Evolutionary conservation across 2,329 filamentous ascomycete species (phyloP).

Genomic region (Colletotrichum tofieldiae): DNA sequence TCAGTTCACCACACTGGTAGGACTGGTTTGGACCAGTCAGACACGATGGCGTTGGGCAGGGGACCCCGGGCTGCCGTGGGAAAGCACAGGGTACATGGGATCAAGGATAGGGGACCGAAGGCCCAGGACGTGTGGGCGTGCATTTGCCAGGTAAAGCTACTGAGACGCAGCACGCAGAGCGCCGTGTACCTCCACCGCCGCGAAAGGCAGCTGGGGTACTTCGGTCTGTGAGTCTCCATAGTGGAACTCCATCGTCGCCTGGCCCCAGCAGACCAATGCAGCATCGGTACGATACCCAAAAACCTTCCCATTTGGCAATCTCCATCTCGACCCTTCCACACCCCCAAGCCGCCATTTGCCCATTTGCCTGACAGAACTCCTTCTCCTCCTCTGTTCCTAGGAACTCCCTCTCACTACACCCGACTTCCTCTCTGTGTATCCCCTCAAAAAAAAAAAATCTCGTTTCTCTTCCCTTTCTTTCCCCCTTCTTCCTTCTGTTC

Average conservation of each 20-base stretch:
- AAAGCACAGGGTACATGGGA: conserved; percentile 31
- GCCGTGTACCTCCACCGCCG: not conserved
- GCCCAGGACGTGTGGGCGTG: conserved; percentile 6
- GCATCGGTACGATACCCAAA: conserved; percentile 41
- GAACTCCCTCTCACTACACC: conserved; percentile 34
- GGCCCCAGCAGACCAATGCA: conserved; percentile 42
- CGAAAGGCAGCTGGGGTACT: not conserved
- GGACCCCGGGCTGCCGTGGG: conserved; percentile 16
- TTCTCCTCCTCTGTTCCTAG: conserved; percentile 21
- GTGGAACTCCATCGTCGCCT: conserved; percentile 40
- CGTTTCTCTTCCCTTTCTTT: conserved; percentile 31
- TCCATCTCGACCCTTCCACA: conserved; percentile 42
- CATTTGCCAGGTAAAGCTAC: conserved; percentile 6
- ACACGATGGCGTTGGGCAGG: conserved; percentile 11
- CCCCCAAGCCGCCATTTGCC: conserved; percentile 15
- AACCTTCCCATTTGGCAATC: conserved; percentile 44
- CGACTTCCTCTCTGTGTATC: conserved; percentile 39
- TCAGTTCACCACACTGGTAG: conserved; percentile 17
- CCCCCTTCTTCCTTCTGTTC: conserved; percentile 41
- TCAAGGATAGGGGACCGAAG: conserved; percentile 21
- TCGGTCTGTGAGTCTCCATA: conserved; percentile 16
- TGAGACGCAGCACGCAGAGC: not conserved
- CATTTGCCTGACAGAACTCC: conserved; percentile 4
- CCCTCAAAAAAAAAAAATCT: conserved; percentile 39
- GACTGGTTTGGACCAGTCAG: conserved; percentile 33